Evolutionary conservation across 257 asterid genomes (phyloP), one percentile per base, ranked within the genome.

Genomic region (Solanum neorickii): DNA sequence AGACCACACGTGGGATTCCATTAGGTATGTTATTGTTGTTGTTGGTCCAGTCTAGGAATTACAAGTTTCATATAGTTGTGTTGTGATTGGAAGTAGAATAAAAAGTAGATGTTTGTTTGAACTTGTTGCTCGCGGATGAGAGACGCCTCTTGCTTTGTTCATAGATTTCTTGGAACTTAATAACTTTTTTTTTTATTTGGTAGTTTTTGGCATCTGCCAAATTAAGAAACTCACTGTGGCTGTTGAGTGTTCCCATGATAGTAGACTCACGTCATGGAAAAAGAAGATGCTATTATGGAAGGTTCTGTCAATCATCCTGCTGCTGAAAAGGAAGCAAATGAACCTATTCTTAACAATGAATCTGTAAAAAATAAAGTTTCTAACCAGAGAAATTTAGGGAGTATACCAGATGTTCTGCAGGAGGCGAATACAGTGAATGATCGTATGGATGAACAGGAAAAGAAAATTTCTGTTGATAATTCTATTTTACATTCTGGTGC

Each of bases 181-280:
- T 13, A 37, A 18, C 14, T 56, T 65, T 15, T 47, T 46, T 39
- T 41, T 47, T 84, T 11, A 84, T 65, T 41, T 18, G 88, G 62
- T 80, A 68, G 86, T 20, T 82, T 41, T 70, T 68, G 86, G 82
- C 83, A 65, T 31, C 82, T n/a, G 66, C 27, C 31, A 25, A 41
- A 68, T 42, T 66, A 31, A 39, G 62, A 5, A 5, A 62, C 29
- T 39, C 25, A 16, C 62, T 68, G 86, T 56, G 74, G 85, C 73
- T 60, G 15, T 49, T 39, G 39, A 37, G 69, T 21, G 41, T 29
- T 73, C 18, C 29, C 73, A 25, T 82, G 68, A 74, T 89, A 46
- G 47, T 77, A 73, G 42, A 65, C 86, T 87, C 46, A 60, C 72
- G 78, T 31, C 76, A 93, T 90, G 92, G 92, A 89, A 89, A 89